These are phyloP conservation scores for Penicillium brasilianum DNA, from an alignment of 2,329 filamentous ascomycete species.

Conservation along the genomic window DNA sequence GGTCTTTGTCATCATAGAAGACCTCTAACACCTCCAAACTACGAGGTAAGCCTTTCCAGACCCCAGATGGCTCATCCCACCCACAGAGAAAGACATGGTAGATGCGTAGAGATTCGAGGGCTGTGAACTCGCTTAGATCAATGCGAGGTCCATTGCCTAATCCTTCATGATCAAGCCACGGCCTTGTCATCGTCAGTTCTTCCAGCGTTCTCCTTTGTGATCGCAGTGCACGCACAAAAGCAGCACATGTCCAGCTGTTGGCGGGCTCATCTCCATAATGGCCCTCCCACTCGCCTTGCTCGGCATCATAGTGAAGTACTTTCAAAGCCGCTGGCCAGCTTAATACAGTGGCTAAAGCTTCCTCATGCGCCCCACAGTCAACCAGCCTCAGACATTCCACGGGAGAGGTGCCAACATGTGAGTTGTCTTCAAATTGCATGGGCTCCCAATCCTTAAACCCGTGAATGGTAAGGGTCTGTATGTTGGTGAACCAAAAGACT, in stretches of 20 bases:
- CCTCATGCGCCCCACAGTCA: conserved; percentile 21
- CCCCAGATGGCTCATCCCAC: background rate
- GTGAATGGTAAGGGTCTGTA: conserved; percentile 10
- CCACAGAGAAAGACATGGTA: conserved; percentile 19
- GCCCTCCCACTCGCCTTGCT: conserved; percentile 18
- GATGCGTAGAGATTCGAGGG: conserved; percentile 14
- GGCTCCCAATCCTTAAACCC: conserved; percentile 11
- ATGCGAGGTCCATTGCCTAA: conserved; percentile 15
- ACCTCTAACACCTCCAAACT: conserved; percentile 19
- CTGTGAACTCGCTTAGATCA: conserved; percentile 14
- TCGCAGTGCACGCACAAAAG: conserved; percentile 18
- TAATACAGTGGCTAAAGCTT: conserved; percentile 19
- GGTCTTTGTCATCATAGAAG: conserved; percentile 13
- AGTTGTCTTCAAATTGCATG: conserved; percentile 10
- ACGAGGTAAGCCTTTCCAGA: conserved; percentile 13
- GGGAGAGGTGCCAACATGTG: conserved; percentile 16
- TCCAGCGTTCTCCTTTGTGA: conserved; percentile 13
- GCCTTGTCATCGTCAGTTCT: conserved; percentile 16
- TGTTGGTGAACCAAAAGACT: conserved; percentile 11
- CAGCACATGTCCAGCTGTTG: conserved; percentile 16
- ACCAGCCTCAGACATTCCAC: conserved; percentile 17
- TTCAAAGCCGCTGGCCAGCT: conserved; percentile 24
- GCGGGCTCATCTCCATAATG: conserved; percentile 8
- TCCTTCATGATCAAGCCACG: conserved; percentile 11
- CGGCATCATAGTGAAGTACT: conserved; percentile 21